Percentiles rank a stretch among this genome's conserved stretches.
phyloP scores from a whole-genome alignment of 176 grass and related monocot genomes.

The Cocos nucifera region DNA sequence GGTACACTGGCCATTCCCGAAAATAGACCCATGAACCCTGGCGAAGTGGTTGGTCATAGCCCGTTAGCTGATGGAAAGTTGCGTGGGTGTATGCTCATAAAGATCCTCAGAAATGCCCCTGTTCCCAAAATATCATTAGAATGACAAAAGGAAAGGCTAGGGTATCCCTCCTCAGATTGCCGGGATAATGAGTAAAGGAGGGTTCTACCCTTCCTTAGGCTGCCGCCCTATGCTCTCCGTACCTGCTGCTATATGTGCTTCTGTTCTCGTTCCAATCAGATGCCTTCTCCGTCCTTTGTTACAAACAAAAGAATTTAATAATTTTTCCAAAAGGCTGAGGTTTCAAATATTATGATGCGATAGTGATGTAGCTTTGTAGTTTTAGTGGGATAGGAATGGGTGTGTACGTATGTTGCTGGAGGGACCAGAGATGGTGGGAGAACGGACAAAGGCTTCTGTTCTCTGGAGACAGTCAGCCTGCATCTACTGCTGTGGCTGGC shows the following conservation, averaged over 20 bases:
- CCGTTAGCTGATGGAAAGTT: neutral
- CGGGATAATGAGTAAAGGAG: neutral
- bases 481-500: neutral
- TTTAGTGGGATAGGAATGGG: neutral
- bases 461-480: neutral
- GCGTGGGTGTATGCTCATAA: neutral
- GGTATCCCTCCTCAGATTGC: slow-evolving; percentile 1
- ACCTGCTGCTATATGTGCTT: neutral
- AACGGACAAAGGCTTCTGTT: neutral
- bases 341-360: too few species aligned
- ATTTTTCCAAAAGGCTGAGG: too few species aligned
- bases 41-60: neutral
- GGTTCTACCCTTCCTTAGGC: neutral
- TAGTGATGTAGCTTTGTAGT: neutral
- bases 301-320: neutral
- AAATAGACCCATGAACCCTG: neutral
- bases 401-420: neutral
- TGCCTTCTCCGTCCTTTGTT: neutral
- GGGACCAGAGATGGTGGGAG: neutral
- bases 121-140: slow-evolving; percentile 6
- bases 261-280: neutral
- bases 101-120: neutral
- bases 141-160: slow-evolving; percentile 2
- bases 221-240: neutral
- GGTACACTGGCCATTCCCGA: neutral